Conservation (phyloP, 2,329 filamentous ascomycete genomes). For the Phyllosticta citriasiana region DNA sequence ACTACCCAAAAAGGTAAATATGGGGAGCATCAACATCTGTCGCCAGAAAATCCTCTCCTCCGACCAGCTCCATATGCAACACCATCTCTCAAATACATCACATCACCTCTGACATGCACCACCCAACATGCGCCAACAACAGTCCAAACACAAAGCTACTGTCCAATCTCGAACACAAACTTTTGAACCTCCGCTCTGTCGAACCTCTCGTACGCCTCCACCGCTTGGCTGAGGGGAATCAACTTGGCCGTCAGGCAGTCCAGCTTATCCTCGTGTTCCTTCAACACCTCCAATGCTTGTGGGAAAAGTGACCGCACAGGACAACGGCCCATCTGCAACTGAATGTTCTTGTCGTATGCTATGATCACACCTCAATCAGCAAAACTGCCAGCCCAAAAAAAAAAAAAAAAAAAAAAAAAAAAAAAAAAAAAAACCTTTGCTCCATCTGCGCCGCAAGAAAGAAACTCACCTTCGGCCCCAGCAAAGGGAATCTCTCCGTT, state of each 20-base stretch:
- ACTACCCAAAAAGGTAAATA: neutral
- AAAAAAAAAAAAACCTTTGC: too few relatives aligned
- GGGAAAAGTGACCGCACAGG: slow-evolving; percentile 41
- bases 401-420: too few relatives aligned
- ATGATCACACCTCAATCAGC: slow-evolving; percentile 25
- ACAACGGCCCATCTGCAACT: slow-evolving; percentile 41
- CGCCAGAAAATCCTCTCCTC: neutral
- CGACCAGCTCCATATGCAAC: neutral
- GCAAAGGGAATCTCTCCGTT: slow-evolving; percentile 26
- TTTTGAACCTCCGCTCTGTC: slow-evolving; percentile 45
- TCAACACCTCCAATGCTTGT: slow-evolving; percentile 34
- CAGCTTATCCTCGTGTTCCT: slow-evolving; percentile 39
- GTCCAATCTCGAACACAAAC: slow-evolving; percentile 38
- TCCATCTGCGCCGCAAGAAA: neutral
- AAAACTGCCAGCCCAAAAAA: slow-evolving; percentile 23
- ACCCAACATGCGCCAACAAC: neutral
- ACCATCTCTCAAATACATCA: too few relatives aligned
- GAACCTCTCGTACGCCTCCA: slow-evolving; percentile 43
- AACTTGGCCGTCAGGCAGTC: slow-evolving; percentile 39
- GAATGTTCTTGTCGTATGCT: slow-evolving; percentile 40
- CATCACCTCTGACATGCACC: neutral
- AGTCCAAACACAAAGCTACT: slow-evolving; percentile 15
- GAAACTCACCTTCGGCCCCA: slow-evolving; percentile 1
- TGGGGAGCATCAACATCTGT: neutral
- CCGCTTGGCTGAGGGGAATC: slow-evolving; percentile 39